Base-by-base conservation (phyloP, 2,329 filamentous ascomycete species). In the Knufia petricola region DNA sequence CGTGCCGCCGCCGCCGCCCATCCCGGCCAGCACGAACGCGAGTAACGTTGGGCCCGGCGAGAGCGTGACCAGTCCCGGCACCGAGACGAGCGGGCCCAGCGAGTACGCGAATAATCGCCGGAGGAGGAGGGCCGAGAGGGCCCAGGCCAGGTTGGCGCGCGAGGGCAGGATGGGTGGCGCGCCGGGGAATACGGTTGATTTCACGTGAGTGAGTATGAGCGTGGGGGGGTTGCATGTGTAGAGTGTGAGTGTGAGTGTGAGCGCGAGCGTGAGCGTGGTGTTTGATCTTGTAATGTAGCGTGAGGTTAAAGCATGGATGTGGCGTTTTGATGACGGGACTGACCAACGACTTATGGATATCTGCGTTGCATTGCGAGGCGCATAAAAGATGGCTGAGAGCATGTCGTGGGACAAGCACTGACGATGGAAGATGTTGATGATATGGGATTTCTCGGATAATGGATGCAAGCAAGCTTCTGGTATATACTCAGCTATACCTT, bases 101-200 rank as follows among this genome's bases (percentile, higher is more conserved):
- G 66, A 74, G 49, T 77, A 76, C 56, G 75, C 73, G 1, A 74
- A 69, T 51, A 77, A 77, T 56, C 66, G 75, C 41, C 62, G 72
- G 48, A 63, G 75, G 50, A 65, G 75, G 58, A 66, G 75, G 46
- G 75, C 75, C 13, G 75, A 78, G 59, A 62, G 75, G 56, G 69
- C 70, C 34, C 64, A 69, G 31, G 65, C 67, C 19, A 63, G 64
- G 44, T 63, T 70, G 52, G 72, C 73, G 45, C 65, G 69, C 60
- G 68, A 66, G 50, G 65, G 53, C 20, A 56, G 31, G 51, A 31
- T 61, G 37, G 61, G 63, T 31, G 49, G 44, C 12, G 26, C 6
- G 26, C 17, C 9, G 8, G 8, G 8, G n/a, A 54, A 52, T 20
- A 56, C 52, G 1, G 56, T 59, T 6, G 52, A 59, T 17, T 59